phyloP scores from a whole-genome alignment of 2,329 filamentous ascomycete genomes.

The Alternaria incomplexa region DNA sequence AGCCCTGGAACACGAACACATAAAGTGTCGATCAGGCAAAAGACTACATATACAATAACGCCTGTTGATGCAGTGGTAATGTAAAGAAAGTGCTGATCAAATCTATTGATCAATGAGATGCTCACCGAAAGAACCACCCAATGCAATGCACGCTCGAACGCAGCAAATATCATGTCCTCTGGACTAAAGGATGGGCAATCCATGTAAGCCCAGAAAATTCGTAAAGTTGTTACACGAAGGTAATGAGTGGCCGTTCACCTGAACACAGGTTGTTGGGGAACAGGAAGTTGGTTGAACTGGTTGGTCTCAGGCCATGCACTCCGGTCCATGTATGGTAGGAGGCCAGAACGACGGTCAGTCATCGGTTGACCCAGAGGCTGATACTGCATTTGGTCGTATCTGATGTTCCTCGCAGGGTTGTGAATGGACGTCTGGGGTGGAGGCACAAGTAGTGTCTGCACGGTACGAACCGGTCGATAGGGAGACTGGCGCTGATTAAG shows the following conservation, averaged over 20 bases:
- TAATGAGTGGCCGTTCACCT: conserved; percentile 24
- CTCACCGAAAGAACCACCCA: conserved; percentile 26
- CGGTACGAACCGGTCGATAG: conserved; percentile 86
- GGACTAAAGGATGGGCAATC: conserved; percentile 4
- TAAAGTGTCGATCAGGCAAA: not conserved
- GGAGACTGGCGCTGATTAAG: conserved; percentile 88
- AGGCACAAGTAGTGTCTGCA: conserved; percentile 89
- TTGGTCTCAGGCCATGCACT: conserved; percentile 47
- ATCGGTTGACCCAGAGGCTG: conserved; percentile 56
- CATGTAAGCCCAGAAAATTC: not conserved
- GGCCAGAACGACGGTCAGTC: conserved; percentile 53
- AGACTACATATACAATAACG: conserved; percentile 20
- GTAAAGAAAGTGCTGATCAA: conserved; percentile 14
- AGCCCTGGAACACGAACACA: not conserved
- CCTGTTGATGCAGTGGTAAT: conserved; percentile 27
- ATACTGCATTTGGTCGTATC: conserved; percentile 59
- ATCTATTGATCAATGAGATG: conserved; percentile 21
- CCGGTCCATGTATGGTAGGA: conserved; percentile 52
- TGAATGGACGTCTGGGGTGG: conserved; percentile 81
- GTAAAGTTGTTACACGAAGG: conserved; percentile 18
- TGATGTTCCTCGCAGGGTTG: conserved; percentile 51
- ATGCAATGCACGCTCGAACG: conserved; percentile 49
- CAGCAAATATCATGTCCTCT: conserved; percentile 29
- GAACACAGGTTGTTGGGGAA: conserved; percentile 47
- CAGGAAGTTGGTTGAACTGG: conserved; percentile 48